Evolutionary conservation across 2,329 filamentous ascomycete species (phyloP), one percentile per base, ranked within the genome.

Genomic region (Sporothrix humicola): DNA sequence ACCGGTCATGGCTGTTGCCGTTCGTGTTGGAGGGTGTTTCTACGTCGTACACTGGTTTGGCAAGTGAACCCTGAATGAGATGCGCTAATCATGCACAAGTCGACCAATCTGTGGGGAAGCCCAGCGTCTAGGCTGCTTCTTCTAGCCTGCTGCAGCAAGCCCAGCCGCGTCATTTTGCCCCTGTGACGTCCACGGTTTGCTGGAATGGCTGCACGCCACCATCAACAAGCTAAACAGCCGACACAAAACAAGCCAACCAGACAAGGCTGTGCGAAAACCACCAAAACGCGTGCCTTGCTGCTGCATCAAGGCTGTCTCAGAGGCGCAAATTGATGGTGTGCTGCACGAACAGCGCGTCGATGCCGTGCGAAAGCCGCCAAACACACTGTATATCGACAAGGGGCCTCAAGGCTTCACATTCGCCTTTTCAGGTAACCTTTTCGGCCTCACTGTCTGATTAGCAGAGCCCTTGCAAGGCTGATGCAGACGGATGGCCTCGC

Each of bases 181-280:
- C 66, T 44, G 66, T 69, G 50, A 56, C n/a, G 66, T 69, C 56
- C 66, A 9, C 66, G 23, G 31, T 37, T 52, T 10, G 10, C 31
- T 56, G 50, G 66, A 56, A 69, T 69, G 66, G 50, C 66, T 42
- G 50, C 50, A 69, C 66, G 50, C 66, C 66, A 69, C 66, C 50
- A 69, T 7, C 31, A 37, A 37, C 8, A 12, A 54, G 48, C 66
- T 15, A 69, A 54, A 54, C 31, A 31, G 66, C 50, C 2, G 42
- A n/a, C 12, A 9, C 50, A 56, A 56, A 56, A 61, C 17, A 44
- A 13, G 2, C n/a, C 42, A 46, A 44, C 12, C 42, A 59, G 31
- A 23, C 59, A 56, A 69, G 66, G 65, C 65, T 68, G 65, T 52
- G 20, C 42, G 42, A 48, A 66, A 26, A 13, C 20, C 61, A 37